Conservation (phyloP, 2,329 filamentous ascomycete species). For the Aspergillus pseudoterreus region DNA sequence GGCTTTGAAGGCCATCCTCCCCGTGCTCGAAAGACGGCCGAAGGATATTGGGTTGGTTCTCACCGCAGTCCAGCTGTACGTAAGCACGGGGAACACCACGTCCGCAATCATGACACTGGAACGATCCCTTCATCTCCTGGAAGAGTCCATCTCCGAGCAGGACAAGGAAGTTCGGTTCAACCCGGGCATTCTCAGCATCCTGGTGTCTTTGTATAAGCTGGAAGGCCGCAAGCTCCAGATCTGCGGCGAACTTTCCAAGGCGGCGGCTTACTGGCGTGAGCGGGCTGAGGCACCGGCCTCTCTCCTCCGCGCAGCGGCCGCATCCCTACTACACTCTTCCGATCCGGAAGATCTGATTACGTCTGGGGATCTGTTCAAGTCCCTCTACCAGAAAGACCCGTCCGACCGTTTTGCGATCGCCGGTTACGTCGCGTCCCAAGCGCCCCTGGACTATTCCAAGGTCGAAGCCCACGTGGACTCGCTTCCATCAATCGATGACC, state of each 20-base stretch:
- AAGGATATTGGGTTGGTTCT: slow-evolving; percentile 76
- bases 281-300: slow-evolving; percentile 58
- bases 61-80: slow-evolving; percentile 76
- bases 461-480: slow-evolving; percentile 34
- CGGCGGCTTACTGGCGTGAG: slow-evolving; percentile 74
- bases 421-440: slow-evolving; percentile 80
- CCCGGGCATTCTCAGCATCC: slow-evolving; percentile 76
- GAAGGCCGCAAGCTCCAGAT: slow-evolving; percentile 71
- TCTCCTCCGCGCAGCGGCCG: slow-evolving; percentile 76
- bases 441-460: slow-evolving; percentile 46
- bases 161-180: slow-evolving; percentile 71
- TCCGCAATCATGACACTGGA: slow-evolving; percentile 74
- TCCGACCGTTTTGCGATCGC: slow-evolving; percentile 68
- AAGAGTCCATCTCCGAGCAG: slow-evolving; percentile 54
- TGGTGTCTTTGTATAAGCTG: slow-evolving; percentile 72
- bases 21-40: slow-evolving; percentile 68
- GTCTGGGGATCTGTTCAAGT: slow-evolving; percentile 75
- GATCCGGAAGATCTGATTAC: slow-evolving; percentile 63
- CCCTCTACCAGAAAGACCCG: slow-evolving; percentile 62
- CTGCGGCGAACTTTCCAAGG: slow-evolving; percentile 70
- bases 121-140: slow-evolving; percentile 68
- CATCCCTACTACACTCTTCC: slow-evolving; percentile 73
- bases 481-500: slow-evolving; percentile 38
- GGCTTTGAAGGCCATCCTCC: slow-evolving; percentile 66
- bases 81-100: slow-evolving; percentile 66